Conservation (phyloP, 2,329 filamentous ascomycete genomes). For the Aspergillus caelatus region DNA sequence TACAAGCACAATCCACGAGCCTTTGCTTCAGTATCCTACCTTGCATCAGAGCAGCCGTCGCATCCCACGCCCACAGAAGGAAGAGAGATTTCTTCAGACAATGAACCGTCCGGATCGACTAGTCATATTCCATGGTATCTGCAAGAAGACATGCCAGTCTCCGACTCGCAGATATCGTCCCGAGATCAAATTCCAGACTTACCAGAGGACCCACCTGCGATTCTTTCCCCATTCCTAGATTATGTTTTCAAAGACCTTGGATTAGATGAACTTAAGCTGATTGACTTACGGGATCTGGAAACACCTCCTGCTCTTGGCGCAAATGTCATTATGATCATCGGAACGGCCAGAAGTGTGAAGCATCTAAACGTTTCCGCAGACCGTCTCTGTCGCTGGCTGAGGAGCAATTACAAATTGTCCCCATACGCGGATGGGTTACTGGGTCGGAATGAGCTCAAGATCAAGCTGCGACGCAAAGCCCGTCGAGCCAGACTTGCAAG, state of each 20-base stretch:
- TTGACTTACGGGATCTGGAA: slow-evolving; percentile 83
- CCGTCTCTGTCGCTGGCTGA: slow-evolving; percentile 83
- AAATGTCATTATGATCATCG: slow-evolving; percentile 89
- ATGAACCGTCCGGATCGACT: slow-evolving; percentile 11
- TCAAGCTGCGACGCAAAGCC: slow-evolving; percentile 77
- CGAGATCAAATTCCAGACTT: slow-evolving; percentile 63
- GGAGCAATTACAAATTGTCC: slow-evolving; percentile 69
- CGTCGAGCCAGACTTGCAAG: slow-evolving; percentile 81
- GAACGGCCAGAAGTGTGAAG: slow-evolving; percentile 86
- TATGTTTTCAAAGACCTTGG: slow-evolving; percentile 84
- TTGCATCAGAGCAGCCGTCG: slow-evolving; percentile 28
- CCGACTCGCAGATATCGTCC: slow-evolving; percentile 49
- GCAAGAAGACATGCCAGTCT: slow-evolving; percentile 61
- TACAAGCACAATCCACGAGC: slow-evolving; percentile 20
- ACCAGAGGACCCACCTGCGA: slow-evolving; percentile 69
- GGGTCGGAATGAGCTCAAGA: slow-evolving; percentile 87
- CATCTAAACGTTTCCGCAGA: slow-evolving; percentile 91
- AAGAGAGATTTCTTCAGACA: slow-evolving; percentile 4
- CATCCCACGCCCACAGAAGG: slow-evolving; percentile 9
- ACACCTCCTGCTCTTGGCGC: slow-evolving; percentile 85
- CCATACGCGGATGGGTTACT: slow-evolving; percentile 86
- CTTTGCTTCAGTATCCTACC: slow-evolving; percentile 27
- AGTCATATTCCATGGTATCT: slow-evolving; percentile 74
- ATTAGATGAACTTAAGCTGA: slow-evolving; percentile 75
- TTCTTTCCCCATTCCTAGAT: slow-evolving; percentile 73